A percentile compares a stretch with the other conserved stretches of the same genome.
phyloP scores from a whole-genome alignment of 352 stramenopile species.

The Phytophthora hybrid region DNA sequence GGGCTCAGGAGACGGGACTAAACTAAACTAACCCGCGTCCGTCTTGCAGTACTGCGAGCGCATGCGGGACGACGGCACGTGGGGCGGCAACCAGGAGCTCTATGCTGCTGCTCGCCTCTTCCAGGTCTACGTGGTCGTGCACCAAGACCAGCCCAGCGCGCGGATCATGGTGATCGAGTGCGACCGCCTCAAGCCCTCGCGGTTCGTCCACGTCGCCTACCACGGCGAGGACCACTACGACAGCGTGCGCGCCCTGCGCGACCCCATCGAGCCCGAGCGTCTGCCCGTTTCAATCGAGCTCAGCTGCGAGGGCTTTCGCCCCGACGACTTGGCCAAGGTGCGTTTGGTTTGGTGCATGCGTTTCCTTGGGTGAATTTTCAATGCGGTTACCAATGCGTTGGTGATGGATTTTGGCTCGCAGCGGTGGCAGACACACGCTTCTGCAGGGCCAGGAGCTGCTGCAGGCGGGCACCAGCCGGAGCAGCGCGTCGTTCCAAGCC shows the following conservation, averaged over 20 bases:
- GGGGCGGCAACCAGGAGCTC: conserved; percentile 86
- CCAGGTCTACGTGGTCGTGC: conserved; percentile 79
- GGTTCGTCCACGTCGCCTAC: conserved; percentile 70
- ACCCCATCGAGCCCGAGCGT: conserved; percentile 40
- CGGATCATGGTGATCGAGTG: conserved; percentile 80
- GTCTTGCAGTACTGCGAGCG: conserved; percentile 70
- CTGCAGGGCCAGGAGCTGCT: conserved; percentile 8
- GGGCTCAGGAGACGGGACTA: not conserved
- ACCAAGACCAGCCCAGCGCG: conserved; percentile 60
- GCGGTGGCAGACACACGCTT: conserved; percentile 43
- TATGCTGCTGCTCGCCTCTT: conserved; percentile 79
- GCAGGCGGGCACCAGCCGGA: conserved; percentile 2
- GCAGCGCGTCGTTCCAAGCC: conserved; percentile 19
- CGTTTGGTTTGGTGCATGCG: conserved; percentile 34
- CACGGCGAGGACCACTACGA: conserved; percentile 87
- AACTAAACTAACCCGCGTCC: not conserved
- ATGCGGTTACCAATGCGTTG: conserved; percentile 16
- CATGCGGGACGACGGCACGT: conserved; percentile 84
- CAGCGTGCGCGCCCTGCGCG: conserved; percentile 67
- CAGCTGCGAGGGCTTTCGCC: conserved; percentile 66
- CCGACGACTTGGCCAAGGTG: conserved; percentile 67
- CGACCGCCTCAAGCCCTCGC: conserved; percentile 56
- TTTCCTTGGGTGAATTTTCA: conserved; percentile 24
- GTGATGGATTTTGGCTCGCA: conserved; percentile 10
- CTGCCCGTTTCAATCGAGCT: conserved; percentile 62